Percentiles rank a stretch among this genome's conserved stretches.
Evolutionary conservation across 345 rosid genomes (phyloP).

Genomic region (Bruguiera gymnorhiza): DNA sequence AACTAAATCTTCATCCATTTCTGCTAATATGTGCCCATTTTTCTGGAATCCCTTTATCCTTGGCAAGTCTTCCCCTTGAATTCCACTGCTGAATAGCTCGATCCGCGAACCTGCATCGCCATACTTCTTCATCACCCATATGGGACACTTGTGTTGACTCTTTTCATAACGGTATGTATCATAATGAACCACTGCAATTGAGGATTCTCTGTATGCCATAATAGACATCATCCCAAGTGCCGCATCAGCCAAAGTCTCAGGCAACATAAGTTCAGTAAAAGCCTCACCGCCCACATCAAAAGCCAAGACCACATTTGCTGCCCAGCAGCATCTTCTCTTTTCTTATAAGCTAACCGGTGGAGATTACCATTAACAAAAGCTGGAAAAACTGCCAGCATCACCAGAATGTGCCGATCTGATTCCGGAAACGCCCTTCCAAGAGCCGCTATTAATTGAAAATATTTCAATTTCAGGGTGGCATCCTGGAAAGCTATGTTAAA

Average conservation of each 20-base stretch:
- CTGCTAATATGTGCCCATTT: neutral
- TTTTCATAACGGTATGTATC: neutral
- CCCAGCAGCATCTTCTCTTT: neutral
- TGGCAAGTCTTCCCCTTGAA: neutral
- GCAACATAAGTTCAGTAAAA: neutral
- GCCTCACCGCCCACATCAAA: neutral
- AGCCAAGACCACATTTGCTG: neutral
- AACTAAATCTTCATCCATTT: neutral
- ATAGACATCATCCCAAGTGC: neutral
- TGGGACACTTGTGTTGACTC: neutral
- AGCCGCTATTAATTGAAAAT: neutral
- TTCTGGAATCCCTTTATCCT: neutral
- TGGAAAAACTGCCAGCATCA: neutral
- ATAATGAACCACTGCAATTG: conserved; percentile 2
- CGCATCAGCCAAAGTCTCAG: neutral
- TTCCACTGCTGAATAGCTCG: neutral
- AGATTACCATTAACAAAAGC: neutral
- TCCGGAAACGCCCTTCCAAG: neutral
- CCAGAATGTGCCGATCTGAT: neutral
- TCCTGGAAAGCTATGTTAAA: neutral
- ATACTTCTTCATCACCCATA: neutral
- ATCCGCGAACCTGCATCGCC: neutral
- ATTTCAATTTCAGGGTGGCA: neutral
- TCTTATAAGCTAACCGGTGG: conserved; percentile 1
- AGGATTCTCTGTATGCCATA: neutral